Percentiles rank a stretch among this genome's conserved stretches.
These are phyloP conservation scores for Prosopis cineraria DNA, from an alignment of 306 rosid genomes.

Conservation along the genomic window DNA sequence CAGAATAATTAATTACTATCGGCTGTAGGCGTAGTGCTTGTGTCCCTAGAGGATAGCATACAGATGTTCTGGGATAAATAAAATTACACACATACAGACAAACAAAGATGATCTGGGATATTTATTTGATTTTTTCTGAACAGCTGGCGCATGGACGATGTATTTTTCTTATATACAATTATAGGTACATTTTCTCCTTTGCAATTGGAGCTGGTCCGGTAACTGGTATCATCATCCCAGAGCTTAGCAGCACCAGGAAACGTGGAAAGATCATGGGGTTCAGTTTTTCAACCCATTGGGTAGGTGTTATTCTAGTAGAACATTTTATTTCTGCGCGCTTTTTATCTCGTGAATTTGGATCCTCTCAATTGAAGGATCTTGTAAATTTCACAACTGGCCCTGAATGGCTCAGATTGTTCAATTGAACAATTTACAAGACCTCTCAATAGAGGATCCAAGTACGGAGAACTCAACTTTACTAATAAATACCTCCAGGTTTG, in stretches of 20 bases:
- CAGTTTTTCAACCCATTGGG: slow-evolving; percentile 89
- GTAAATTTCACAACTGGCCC: not conserved
- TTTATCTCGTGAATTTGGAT: not conserved
- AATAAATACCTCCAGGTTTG: slow-evolving; percentile 54
- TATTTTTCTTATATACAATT: slow-evolving; percentile 19
- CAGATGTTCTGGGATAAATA: not conserved
- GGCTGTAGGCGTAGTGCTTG: not conserved
- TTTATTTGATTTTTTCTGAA: slow-evolving; percentile 2
- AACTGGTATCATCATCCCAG: slow-evolving; percentile 86
- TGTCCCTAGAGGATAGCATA: not conserved
- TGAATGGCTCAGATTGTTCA: not conserved
- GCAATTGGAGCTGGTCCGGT: slow-evolving; percentile 95
- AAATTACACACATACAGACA: not conserved
- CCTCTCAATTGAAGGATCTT: not conserved
- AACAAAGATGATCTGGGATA: not conserved
- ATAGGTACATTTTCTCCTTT: slow-evolving; percentile 80
- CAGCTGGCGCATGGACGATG: slow-evolving; percentile 14
- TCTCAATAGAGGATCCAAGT: not conserved
- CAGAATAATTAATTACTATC: not conserved
- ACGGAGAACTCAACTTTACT: not conserved
- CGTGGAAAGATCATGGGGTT: slow-evolving; percentile 91
- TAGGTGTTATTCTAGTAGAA: slow-evolving; percentile 42
- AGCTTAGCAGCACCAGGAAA: slow-evolving; percentile 81
- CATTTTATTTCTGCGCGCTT: not conserved
- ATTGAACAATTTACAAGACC: not conserved